Evolutionary conservation across 805 yeast species (phyloP).

Genomic region (Cyberlindnera sargentensis): DNA sequence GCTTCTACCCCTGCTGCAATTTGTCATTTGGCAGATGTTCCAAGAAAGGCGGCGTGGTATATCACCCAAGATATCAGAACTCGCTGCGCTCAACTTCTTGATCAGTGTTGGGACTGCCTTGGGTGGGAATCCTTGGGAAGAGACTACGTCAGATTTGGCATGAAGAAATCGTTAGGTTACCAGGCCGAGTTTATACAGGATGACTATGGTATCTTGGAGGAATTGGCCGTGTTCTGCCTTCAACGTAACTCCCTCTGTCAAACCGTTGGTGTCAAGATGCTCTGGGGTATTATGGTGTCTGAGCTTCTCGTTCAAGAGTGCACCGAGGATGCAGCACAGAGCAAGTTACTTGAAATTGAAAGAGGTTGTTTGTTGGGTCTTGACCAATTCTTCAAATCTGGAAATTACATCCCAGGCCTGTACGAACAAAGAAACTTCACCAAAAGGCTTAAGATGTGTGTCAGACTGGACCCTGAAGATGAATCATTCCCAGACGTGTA

Average conservation of each 20-base stretch:
- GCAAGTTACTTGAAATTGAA: constrained; percentile 51
- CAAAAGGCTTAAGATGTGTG: constrained; percentile 39
- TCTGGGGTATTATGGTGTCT: constrained; percentile 67
- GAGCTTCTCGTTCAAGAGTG: constrained; percentile 52
- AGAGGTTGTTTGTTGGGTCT: constrained; percentile 56
- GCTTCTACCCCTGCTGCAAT: constrained; percentile 62
- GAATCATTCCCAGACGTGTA: constrained; percentile 47
- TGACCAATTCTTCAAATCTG: constrained; percentile 54
- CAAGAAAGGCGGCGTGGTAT: constrained; percentile 60
- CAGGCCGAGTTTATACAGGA: constrained; percentile 58
- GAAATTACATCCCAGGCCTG: constrained; percentile 48
- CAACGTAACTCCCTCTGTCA: constrained; percentile 60
- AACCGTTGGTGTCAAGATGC: constrained; percentile 51
- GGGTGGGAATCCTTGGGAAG: constrained; percentile 56
- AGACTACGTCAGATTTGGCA: constrained; percentile 49
- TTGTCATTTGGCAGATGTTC: constrained; percentile 65
- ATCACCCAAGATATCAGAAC: constrained; percentile 60
- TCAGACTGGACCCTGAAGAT: constrained; percentile 56
- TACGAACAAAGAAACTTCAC: constrained; percentile 50
- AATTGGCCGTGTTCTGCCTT: constrained; percentile 58
- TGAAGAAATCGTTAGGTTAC: constrained; percentile 58
- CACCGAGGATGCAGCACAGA: constrained; percentile 51
- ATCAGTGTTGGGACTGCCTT: constrained; percentile 65
- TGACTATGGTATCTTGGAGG: constrained; percentile 55
- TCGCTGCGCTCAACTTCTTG: constrained; percentile 47